Percentiles rank a stretch among this genome's conserved stretches.
These are phyloP conservation scores for Rhynchosporium agropyri DNA, from an alignment of 2,329 filamentous ascomycete genomes.

Conservation along the genomic window DNA sequence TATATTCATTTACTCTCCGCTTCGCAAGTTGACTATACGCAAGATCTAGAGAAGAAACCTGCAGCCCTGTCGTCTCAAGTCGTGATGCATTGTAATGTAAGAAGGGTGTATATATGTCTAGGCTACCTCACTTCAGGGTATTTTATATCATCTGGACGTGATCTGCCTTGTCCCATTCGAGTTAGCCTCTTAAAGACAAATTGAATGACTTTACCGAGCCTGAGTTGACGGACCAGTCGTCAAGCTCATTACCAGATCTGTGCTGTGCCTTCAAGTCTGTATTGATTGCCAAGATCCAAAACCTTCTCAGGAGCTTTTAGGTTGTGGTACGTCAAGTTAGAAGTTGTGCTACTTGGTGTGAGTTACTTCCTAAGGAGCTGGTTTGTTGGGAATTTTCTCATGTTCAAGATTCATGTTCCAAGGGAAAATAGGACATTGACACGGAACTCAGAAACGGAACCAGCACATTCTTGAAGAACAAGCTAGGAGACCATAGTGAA, in stretches of 20 bases:
- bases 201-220: slow-evolving; percentile 7
- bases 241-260: not conserved
- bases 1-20: no score
- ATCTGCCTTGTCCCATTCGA: not conserved
- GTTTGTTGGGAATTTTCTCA: not conserved
- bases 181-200: slow-evolving; percentile 1
- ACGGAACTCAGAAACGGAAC: not conserved
- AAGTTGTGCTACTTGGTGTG: not conserved
- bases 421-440: not conserved
- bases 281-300: slow-evolving; percentile 4
- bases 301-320: not conserved
- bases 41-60: no score
- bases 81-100: no score
- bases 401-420: not conserved
- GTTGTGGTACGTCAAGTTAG: not conserved
- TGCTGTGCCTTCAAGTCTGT: slow-evolving; percentile 6
- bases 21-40: no score
- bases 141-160: not conserved
- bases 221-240: slow-evolving; percentile 10
- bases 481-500: no score
- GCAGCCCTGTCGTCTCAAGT: no score
- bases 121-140: not conserved
- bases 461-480: not conserved
- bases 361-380: not conserved
- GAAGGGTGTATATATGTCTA: no score